These are phyloP conservation scores for Sugiyamaella neomexicana DNA, from an alignment of 1,139 yeast species.

Conservation along the genomic window DNA sequence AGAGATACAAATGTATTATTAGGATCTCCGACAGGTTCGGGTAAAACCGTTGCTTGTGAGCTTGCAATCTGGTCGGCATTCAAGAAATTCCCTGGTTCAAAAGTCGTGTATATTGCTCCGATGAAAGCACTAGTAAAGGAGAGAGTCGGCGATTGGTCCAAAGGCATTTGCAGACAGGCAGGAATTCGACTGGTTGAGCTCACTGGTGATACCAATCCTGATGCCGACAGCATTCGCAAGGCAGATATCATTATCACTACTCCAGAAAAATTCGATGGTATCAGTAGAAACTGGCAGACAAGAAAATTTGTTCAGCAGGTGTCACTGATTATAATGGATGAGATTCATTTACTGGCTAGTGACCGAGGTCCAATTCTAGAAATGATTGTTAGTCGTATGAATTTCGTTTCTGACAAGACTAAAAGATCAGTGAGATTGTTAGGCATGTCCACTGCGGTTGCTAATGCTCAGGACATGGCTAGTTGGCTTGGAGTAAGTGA, in stretches of 20 bases:
- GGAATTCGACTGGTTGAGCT: slow-evolving; percentile 70
- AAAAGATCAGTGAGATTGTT: slow-evolving; percentile 73
- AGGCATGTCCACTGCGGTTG: slow-evolving; percentile 97
- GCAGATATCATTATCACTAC: slow-evolving; percentile 95
- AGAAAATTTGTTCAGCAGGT: slow-evolving; percentile 89
- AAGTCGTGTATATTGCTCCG: slow-evolving; percentile 94
- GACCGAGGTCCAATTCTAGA: slow-evolving; percentile 98
- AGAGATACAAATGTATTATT: slow-evolving; percentile 78
- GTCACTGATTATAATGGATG: slow-evolving; percentile 95
- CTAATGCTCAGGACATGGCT: slow-evolving; percentile 97
- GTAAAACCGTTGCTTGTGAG: slow-evolving; percentile 96
- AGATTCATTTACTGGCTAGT: slow-evolving; percentile 92
- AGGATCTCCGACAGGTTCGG: slow-evolving; percentile 99
- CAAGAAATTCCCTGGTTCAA: slow-evolving; percentile 72
- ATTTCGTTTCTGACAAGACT: slow-evolving; percentile 78
- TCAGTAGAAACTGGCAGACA: slow-evolving; percentile 97
- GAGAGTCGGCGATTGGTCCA: slow-evolving; percentile 93
- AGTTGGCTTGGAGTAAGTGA: slow-evolving; percentile 92
- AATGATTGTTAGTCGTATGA: slow-evolving; percentile 98
- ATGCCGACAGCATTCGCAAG: slow-evolving; percentile 75
- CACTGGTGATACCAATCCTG: slow-evolving; percentile 96
- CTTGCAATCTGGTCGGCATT: slow-evolving; percentile 97
- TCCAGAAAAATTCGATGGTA: slow-evolving; percentile 98
- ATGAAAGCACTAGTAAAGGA: slow-evolving; percentile 98
- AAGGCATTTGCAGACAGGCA: slow-evolving; percentile 55